Base-by-base conservation (phyloP, 768 basidiomycete genomes). In the Lactarius tabidus region DNA sequence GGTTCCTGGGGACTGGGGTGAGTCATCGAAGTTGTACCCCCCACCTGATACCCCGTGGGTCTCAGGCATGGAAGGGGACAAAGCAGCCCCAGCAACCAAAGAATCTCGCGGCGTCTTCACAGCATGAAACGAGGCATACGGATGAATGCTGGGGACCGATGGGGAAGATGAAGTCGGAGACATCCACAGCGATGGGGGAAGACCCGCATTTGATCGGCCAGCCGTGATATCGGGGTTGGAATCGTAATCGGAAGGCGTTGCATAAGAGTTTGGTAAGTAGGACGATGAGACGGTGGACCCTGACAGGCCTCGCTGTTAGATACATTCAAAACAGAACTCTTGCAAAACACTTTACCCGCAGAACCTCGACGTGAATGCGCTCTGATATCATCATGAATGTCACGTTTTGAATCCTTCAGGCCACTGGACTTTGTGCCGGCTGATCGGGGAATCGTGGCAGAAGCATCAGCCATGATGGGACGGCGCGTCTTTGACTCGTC, bases 171-270 rank as follows among this genome's bases (percentile, higher is more conserved):
- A 81, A 6, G 84, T 77, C 55, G 90, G 83, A 15, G 91, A 91
- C 91, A 93, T 92, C 91, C 90, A 93, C 45, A 92, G 76, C 45
- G 90, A 90, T 3, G 91, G 89, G 55, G 87, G 88, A 52, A 91
- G 77, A 62, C 83, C 82, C 38, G 79, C 71, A 66, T 79, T 77
- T 55, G 81, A 80, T 71, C 82, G 84, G 70, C 87, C 84, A 72
- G 77, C 74, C 69, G 79, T 70, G 60, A 72, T 65, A 41, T 71
- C 69, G 26, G 63, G 59, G 57, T 71, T 65, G 4, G 70, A 38
- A 61, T 60, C 67, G 63, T 74, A 75, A 52, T 70, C 63, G 1
- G 72, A 68, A 20, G 75, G 74, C 64, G 72, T 63, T 20, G 63
- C 15, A 2, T 67, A 68, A 33, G 66, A 63, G 23, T 70, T 66